Evolutionary conservation across 345 rosid genomes (phyloP), one percentile per base, ranked within the genome.

Genomic region (Reutealis trisperma): DNA sequence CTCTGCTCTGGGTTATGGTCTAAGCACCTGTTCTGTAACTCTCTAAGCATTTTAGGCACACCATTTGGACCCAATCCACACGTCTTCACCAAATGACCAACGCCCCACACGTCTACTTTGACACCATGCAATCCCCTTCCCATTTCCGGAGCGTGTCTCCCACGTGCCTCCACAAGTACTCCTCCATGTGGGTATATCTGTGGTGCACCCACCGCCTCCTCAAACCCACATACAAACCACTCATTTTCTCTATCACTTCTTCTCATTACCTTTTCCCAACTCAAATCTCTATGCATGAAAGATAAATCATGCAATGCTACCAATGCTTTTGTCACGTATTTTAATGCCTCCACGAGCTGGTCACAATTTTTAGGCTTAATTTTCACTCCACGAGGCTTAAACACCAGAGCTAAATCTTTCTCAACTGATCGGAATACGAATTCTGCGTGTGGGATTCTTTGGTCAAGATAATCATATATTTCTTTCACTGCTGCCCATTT

Each of bases 21-120:
- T 81, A 93, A 55, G 83, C 99, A 96, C 86, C 91, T 88, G 47
- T 83, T 88, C 52, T 96, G 93, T 82, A 96, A 86, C 73, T 96
- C 98, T 75, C 89, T 86, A 69, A 96, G 85, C 89, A 92, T 83
- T 75, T 93, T 92, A 18, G 96, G 94, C 63, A 89, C 80, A 65
- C 80, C 74, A 42, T 71, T 77, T 34, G 73, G 42, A 47, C 79
- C 81, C 66, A 96, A 75, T 44, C 95, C 99, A 77, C 96, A 88
- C 0, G 94, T 92, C 87, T 85, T 92, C 21, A 96, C 81, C 90
- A 96, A 77, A 70, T 91, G 73, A 6, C 99, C 99, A 0, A 96
- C 87, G 0, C 97, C 99, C 97, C 98, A 96, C 24, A 96, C 97
- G 85, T 96, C 99, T 42, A 96, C 99, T 79, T 96, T 96, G 60